Evolutionary conservation across 2,329 filamentous ascomycete species (phyloP), one percentile per base, ranked within the genome.

Genomic region (Paracoccidioides brasiliensis): DNA sequence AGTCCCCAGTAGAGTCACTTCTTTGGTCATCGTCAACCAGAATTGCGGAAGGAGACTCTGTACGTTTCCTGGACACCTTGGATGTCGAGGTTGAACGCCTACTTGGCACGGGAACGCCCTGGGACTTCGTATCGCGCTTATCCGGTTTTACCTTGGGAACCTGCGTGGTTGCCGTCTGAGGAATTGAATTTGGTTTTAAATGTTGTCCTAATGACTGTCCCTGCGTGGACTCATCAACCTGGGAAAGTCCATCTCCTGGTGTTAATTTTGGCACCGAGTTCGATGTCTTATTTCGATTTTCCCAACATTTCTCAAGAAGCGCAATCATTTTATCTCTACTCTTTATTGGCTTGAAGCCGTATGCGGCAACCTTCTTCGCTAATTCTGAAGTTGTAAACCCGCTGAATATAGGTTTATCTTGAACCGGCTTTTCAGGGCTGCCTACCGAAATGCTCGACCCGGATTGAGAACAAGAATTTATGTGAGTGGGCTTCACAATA

Each of bases 271-370:
- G 12, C 33, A 6, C 41, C 30, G 30, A 53, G 40, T 45, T 55
- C 15, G 35, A 30, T 46, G 10, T 44, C 59, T 58, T 57, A 53
- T 76, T 70, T 64, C 81, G 81, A 56, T 80, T 82, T 60, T 79
- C 70, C 85, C 86, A 90, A 66, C 87, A 90, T 63, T 82, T 79
- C 53, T 86, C 74, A 10, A 90, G 72, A 9, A 89, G 69, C 1
- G 80, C 74, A 58, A 90, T 82, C 83, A 88, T 88, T 7, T 81
- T 80, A 51, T 78, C 75, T 15, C 86, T 78, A 55, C 75, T 80
- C 65, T 83, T 87, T 35, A 90, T 73, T 0, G 83, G 74, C 64
- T 90, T 90, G 69, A 90, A 90, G 0, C 84, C 85, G 63, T 82
- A 89, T 0, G 75, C 74, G 4, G 77, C 72, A 46, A 90, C 72